Evolutionary conservation across 495 filamentous ascomycete species (phyloP).

Genomic region (Viridothelium virens): DNA sequence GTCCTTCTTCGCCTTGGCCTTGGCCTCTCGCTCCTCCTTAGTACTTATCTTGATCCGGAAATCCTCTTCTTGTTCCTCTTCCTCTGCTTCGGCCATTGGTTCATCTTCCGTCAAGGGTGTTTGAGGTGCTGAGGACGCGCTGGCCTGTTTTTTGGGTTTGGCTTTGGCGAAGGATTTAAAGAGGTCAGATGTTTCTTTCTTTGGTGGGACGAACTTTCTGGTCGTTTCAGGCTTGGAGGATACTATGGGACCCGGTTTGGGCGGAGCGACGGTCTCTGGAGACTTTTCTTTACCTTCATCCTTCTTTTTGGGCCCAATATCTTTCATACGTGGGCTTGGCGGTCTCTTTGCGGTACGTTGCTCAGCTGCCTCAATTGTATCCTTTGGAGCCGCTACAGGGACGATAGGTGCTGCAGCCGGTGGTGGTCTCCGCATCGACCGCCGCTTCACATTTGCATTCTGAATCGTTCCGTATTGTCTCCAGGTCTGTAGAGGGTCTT

Average conservation of each 20-base stretch:
- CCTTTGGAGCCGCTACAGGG: conserved; percentile 13
- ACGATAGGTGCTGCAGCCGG: conserved; percentile 18
- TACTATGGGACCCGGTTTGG: conserved; percentile 26
- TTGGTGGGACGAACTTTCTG: conserved; percentile 41
- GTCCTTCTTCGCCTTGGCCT: conserved; percentile 49
- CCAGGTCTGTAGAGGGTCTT: conserved; percentile 56
- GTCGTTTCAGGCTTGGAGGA: conserved; percentile 18
- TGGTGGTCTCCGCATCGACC: conserved; percentile 36
- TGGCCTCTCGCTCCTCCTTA: conserved; percentile 16
- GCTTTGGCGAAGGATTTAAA: conserved; percentile 82
- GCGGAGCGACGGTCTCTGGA: conserved; percentile 28
- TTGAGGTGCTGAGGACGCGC: conserved; percentile 8
- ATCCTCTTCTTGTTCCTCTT: conserved; percentile 60
- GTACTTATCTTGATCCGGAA: conserved; percentile 23
- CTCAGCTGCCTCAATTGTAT: not conserved
- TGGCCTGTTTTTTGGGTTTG: conserved; percentile 46
- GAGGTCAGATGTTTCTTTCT: conserved; percentile 58
- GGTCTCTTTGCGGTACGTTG: conserved; percentile 12
- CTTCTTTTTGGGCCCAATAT: conserved; percentile 11
- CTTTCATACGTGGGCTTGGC: conserved; percentile 16
- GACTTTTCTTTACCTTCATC: conserved; percentile 17
- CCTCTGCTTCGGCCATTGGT: conserved; percentile 48
- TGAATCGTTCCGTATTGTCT: conserved; percentile 61
- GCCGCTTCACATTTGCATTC: conserved; percentile 56
- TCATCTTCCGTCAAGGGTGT: conserved; percentile 60